Conservation (phyloP, 2,329 filamentous ascomycete species). For the Xylariaceae sp. region DNA sequence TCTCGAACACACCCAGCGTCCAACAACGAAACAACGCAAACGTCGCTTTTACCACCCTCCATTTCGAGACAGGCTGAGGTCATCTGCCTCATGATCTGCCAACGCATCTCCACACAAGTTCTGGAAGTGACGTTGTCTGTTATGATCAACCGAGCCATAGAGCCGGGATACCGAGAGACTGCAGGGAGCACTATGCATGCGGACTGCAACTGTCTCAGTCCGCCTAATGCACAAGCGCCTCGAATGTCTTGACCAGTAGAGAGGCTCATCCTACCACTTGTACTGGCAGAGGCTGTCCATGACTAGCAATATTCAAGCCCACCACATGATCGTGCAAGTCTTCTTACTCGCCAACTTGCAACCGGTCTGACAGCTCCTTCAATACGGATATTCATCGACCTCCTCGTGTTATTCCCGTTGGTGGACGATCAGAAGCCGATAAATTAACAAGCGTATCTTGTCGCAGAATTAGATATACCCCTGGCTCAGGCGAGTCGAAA, state of each 20-base stretch:
- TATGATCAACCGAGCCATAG: slow-evolving; percentile 17
- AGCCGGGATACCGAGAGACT: slow-evolving; percentile 18
- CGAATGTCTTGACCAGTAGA: slow-evolving; percentile 12
- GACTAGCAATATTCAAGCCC: slow-evolving; percentile 14
- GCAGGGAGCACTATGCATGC: slow-evolving; percentile 19
- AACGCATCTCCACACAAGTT: slow-evolving; percentile 15
- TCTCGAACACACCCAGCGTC: not conserved
- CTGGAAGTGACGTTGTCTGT: slow-evolving; percentile 7
- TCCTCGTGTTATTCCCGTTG: not conserved
- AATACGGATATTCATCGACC: slow-evolving; percentile 1
- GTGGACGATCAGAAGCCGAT: not conserved
- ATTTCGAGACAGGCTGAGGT: slow-evolving; percentile 10
- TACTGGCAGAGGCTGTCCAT: slow-evolving; percentile 13
- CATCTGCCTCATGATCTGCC: slow-evolving; percentile 17
- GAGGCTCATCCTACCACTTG: slow-evolving; percentile 13
- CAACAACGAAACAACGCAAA: not conserved
- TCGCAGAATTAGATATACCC: not conserved
- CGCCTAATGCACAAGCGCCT: slow-evolving; percentile 14
- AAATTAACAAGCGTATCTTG: not conserved
- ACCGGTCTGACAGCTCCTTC: slow-evolving; percentile 4
- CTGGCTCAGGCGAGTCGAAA: not conserved
- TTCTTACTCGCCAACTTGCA: slow-evolving; percentile 12
- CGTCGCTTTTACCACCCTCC: slow-evolving; percentile 6
- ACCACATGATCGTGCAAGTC: slow-evolving; percentile 18
- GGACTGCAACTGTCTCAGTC: slow-evolving; percentile 17